Conservation (phyloP, 768 basidiomycete species). For the Lentinula edodes region DNA sequence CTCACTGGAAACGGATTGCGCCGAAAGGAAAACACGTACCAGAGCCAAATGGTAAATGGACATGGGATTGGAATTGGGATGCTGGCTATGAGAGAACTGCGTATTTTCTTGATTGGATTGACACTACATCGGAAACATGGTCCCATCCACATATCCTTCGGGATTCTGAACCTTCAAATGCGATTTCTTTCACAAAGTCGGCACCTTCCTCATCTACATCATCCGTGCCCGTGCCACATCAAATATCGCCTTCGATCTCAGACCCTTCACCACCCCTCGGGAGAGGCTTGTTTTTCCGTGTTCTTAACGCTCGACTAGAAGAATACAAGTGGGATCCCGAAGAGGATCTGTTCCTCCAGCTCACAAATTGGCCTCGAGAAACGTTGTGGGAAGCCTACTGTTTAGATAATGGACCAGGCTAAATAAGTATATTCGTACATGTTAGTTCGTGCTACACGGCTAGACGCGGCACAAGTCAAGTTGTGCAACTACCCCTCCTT, state of each 20-base stretch:
- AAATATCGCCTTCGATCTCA: no score
- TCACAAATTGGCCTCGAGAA: slow-evolving; percentile 1
- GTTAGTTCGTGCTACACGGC: no score
- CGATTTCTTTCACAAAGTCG: neutral
- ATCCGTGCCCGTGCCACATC: neutral
- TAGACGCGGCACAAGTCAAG: no score
- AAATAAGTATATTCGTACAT: no score
- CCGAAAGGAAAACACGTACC: slow-evolving; percentile 2
- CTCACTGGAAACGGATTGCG: slow-evolving; percentile 57
- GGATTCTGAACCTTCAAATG: neutral
- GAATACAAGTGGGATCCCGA: neutral
- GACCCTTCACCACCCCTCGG: neutral
- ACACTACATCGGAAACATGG: neutral
- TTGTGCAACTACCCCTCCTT: no score
- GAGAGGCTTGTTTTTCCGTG: neutral
- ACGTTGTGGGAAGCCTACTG: slow-evolving; percentile 1
- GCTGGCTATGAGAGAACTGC: slow-evolving; percentile 71
- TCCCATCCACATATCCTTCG: neutral
- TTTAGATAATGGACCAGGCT: no score
- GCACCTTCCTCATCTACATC: neutral
- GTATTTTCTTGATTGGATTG: slow-evolving; percentile 67
- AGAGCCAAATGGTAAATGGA: neutral
- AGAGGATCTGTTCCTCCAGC: neutral
- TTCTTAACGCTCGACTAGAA: neutral
- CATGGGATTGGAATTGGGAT: slow-evolving; percentile 53